These are phyloP conservation scores for Plantago ovata DNA, from an alignment of 257 asterid genomes.

Conservation along the genomic window DNA sequence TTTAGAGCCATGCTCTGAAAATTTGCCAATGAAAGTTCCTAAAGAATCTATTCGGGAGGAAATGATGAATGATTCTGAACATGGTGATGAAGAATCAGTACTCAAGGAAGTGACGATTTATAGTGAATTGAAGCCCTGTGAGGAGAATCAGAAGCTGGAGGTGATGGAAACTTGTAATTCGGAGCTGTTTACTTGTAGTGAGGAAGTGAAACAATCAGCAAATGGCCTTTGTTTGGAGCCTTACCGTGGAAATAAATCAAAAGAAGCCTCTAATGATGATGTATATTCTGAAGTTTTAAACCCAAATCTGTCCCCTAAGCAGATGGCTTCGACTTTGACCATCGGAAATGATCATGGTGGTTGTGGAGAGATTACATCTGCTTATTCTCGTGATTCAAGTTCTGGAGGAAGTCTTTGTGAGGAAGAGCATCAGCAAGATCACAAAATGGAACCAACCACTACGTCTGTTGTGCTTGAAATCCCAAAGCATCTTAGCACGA, in stretches of 20 bases:
- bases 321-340: conserved; percentile 50
- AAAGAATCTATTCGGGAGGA: conserved; percentile 21
- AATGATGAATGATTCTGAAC: conserved; percentile 7
- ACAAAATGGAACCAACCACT: conserved; percentile 42
- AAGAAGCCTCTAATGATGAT: conserved; percentile 83
- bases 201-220: conserved; percentile 26
- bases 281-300: conserved; percentile 76
- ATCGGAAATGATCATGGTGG: conserved; percentile 46
- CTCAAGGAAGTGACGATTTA: conserved; percentile 24
- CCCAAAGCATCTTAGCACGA: conserved; percentile 83
- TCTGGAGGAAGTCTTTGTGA: conserved; percentile 49
- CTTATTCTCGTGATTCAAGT: conserved; percentile 43
- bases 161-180: conserved; percentile 21
- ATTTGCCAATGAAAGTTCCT: conserved; percentile 16
- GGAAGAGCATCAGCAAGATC: conserved; percentile 43
- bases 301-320: conserved; percentile 71
- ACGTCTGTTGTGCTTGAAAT: conserved; percentile 85
- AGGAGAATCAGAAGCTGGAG: conserved; percentile 25
- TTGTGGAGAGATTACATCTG: conserved; percentile 73
- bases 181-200: conserved; percentile 22
- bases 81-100: conserved; percentile 25
- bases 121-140: conserved; percentile 21
- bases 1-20: conserved; percentile 18
- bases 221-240: conserved; percentile 33
- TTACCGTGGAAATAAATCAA: conserved; percentile 32